phyloP scores from a whole-genome alignment of 108 stramenopile genomes.

The Seminavis robusta region DNA sequence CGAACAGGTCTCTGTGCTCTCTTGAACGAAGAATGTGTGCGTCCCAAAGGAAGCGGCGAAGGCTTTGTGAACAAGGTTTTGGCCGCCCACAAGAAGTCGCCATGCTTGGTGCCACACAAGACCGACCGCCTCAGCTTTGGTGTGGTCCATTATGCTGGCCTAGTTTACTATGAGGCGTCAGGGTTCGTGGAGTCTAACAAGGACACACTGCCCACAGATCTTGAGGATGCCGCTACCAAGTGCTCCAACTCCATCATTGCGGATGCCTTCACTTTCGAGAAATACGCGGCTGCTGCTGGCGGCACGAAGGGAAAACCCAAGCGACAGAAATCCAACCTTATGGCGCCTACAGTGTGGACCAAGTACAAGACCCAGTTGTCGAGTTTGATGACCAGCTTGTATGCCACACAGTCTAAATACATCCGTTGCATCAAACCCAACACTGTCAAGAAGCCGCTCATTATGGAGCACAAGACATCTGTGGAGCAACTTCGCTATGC shows the following conservation, averaged over 20 bases:
- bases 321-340: slow-evolving; percentile 52
- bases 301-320: slow-evolving; percentile 15
- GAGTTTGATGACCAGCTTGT: slow-evolving; percentile 61
- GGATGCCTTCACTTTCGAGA: slow-evolving; percentile 22
- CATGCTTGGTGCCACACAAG: slow-evolving; percentile 52
- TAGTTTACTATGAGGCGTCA: slow-evolving; percentile 80
- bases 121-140: slow-evolving; percentile 68
- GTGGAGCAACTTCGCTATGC: slow-evolving; percentile 93
- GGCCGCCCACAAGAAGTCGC: slow-evolving; percentile 50
- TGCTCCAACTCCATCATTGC: slow-evolving; percentile 58
- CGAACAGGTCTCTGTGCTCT: slow-evolving; percentile 88
- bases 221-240: slow-evolving; percentile 45
- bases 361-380: slow-evolving; percentile 76
- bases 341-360: slow-evolving; percentile 65
- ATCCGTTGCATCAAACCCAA: slow-evolving; percentile 89
- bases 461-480: slow-evolving; percentile 79
- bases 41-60: slow-evolving; percentile 83
- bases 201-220: slow-evolving; percentile 82
- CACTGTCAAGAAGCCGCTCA: slow-evolving; percentile 66
- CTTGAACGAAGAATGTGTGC: slow-evolving; percentile 96
- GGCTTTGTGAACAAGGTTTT: slow-evolving; percentile 72
- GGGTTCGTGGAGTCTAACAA: slow-evolving; percentile 84
- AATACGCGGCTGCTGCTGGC: slow-evolving; percentile 4
- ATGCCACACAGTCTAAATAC: slow-evolving; percentile 74
- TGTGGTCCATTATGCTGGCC: slow-evolving; percentile 94